These are phyloP conservation scores for Deinandra increscens DNA, from an alignment of 129 eudicot species.

Conservation along the genomic window DNA sequence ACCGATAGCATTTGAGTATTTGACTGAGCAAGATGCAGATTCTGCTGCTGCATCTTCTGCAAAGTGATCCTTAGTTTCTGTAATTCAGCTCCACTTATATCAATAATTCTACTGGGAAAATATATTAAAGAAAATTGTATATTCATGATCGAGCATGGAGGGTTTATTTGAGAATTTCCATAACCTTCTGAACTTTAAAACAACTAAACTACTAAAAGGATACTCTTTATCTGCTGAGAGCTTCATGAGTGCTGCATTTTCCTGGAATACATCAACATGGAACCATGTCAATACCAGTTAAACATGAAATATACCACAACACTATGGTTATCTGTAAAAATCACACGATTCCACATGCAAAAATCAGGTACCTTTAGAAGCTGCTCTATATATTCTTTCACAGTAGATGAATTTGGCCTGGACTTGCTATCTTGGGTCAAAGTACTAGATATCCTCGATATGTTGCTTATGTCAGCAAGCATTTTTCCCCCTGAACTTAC, in stretches of 20 bases:
- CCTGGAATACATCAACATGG: constrained; percentile 42
- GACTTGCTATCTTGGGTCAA: constrained; percentile 42
- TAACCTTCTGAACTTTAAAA: constrained; percentile 7
- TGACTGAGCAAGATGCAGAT: constrained; percentile 60
- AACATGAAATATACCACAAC: not conserved
- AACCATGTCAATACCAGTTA: constrained; percentile 9
- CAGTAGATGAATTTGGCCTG: constrained; percentile 24
- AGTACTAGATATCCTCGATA: constrained; percentile 25
- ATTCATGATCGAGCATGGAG: not conserved
- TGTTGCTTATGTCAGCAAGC: constrained; percentile 68
- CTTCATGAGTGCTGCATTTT: constrained; percentile 56
- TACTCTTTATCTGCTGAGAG: constrained; percentile 67
- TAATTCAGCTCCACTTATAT: constrained; percentile 52
- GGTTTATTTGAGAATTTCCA: not conserved
- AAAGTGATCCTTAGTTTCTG: constrained; percentile 55
- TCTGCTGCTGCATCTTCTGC: constrained; percentile 70
- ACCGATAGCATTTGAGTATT: constrained; percentile 64
- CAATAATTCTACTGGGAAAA: constrained; percentile 55
- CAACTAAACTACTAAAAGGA: constrained; percentile 27
- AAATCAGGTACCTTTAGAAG: constrained; percentile 52
- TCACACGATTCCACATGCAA: not conserved
- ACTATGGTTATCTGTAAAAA: not conserved
- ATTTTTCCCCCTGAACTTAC: constrained; percentile 45
- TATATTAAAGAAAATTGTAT: constrained; percentile 28
- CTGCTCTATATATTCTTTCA: constrained; percentile 51